phyloP scores from a whole-genome alignment of 2,329 filamentous ascomycete species.

The Penicillium sp. region DNA sequence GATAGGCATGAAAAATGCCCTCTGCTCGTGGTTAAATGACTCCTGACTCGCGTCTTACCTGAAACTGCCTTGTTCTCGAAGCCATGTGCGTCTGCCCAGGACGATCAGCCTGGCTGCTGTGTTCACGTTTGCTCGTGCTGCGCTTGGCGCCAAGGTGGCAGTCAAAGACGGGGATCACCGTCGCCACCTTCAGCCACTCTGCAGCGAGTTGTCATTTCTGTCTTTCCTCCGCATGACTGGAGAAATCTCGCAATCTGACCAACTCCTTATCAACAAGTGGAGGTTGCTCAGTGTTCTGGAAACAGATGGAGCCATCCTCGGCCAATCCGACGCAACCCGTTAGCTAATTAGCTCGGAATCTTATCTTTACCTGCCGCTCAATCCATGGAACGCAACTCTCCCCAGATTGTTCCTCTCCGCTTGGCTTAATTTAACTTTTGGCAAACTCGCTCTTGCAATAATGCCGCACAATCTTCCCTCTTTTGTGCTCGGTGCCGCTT shows the following conservation, averaged over 20 bases:
- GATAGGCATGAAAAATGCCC: background rate
- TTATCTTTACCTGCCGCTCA: constrained; percentile 3
- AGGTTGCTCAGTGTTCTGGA: background rate
- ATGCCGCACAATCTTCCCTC: background rate
- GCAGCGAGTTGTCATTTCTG: no score
- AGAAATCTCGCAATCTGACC: background rate
- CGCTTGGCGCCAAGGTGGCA: background rate
- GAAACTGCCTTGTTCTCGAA: background rate
- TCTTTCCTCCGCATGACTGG: background rate
- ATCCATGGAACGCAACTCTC: background rate
- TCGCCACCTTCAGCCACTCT: background rate
- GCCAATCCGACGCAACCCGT: constrained; percentile 3
- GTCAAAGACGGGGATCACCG: background rate
- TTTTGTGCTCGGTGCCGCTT: background rate
- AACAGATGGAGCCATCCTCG: background rate
- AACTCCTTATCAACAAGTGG: background rate
- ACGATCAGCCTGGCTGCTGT: background rate
- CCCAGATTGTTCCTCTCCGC: background rate
- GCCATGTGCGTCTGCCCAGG: background rate
- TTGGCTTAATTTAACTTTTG: background rate
- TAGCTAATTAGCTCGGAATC: constrained; percentile 10
- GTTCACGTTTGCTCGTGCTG: background rate
- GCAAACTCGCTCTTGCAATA: background rate
- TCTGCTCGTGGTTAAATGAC: background rate
- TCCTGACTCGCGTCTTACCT: background rate